phyloP scores from a whole-genome alignment of 768 basidiomycete species.

The Amanita exitialis region DNA sequence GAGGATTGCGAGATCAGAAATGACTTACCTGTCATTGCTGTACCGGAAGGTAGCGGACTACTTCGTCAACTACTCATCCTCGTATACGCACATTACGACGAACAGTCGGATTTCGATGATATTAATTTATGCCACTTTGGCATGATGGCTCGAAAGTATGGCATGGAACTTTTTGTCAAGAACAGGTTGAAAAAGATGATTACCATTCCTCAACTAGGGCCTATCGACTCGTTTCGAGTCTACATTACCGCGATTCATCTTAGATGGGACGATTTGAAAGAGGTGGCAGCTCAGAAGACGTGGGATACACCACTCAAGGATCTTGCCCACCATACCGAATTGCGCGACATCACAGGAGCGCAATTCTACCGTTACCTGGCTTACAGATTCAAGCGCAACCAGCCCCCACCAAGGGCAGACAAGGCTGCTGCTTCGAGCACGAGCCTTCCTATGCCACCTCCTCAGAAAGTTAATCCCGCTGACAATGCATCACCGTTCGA shows the following conservation, averaged over 20 bases:
- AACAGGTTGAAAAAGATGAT: not conserved
- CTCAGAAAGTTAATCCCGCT: slow-evolving; percentile 6
- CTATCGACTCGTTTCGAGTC: not conserved
- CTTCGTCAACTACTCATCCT: slow-evolving; percentile 8
- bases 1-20: not conserved
- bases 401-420: not conserved
- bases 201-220: not conserved
- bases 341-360: not conserved
- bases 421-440: not conserved
- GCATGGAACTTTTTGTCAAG: not conserved
- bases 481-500: slow-evolving; percentile 5
- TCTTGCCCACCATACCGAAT: not conserved
- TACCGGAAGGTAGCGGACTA: slow-evolving; percentile 8
- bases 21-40: slow-evolving; percentile 4
- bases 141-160: not conserved
- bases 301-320: not conserved
- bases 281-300: not conserved
- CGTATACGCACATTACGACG: slow-evolving; percentile 2
- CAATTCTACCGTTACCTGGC: not conserved
- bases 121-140: slow-evolving; percentile 1
- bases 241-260: not conserved
- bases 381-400: not conserved
- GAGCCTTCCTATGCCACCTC: not conserved
- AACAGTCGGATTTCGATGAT: not conserved
- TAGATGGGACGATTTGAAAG: not conserved